These are phyloP conservation scores for Rubroshorea leprosula DNA, from an alignment of 345 rosid species.

Conservation along the genomic window DNA sequence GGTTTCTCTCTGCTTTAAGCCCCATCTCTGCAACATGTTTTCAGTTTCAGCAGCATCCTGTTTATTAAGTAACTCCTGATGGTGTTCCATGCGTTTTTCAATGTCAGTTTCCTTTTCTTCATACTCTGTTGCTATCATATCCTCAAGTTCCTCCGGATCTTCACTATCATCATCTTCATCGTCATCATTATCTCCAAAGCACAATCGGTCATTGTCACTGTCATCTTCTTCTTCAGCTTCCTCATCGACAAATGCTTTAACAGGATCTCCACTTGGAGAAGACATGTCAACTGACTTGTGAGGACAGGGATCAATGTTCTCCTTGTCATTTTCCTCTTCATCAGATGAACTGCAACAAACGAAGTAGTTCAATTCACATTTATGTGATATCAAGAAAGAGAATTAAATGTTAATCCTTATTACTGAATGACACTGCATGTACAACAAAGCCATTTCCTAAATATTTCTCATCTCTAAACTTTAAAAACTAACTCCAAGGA, in stretches of 20 bases:
- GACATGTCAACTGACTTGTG: slow-evolving; percentile 27
- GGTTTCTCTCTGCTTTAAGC: slow-evolving; percentile 36
- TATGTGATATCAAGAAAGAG: no score
- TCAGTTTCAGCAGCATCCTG: slow-evolving; percentile 87
- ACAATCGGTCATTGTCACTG: slow-evolving; percentile 73
- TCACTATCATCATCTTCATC: slow-evolving; percentile 68
- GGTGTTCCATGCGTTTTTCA: slow-evolving; percentile 80
- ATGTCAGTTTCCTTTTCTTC: slow-evolving; percentile 63
- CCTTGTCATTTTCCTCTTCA: slow-evolving; percentile 56
- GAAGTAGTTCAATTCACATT: slow-evolving; percentile 8
- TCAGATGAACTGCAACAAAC: slow-evolving; percentile 43
- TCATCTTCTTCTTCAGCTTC: slow-evolving; percentile 96
- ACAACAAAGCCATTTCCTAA: neutral
- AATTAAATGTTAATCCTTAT: neutral
- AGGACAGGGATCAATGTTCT: slow-evolving; percentile 36
- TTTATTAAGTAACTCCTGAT: slow-evolving; percentile 89
- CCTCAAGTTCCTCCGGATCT: slow-evolving; percentile 59
- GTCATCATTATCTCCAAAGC: slow-evolving; percentile 62
- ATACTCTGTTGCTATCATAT: slow-evolving; percentile 66
- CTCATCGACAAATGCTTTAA: slow-evolving; percentile 79
- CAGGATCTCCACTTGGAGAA: slow-evolving; percentile 61
- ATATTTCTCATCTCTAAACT: neutral
- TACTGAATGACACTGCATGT: neutral
- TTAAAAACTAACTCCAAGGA: slow-evolving; percentile 34
- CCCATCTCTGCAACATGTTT: slow-evolving; percentile 64